Conservation (phyloP, 2,329 filamentous ascomycete species). For the Phialophora tarda region DNA sequence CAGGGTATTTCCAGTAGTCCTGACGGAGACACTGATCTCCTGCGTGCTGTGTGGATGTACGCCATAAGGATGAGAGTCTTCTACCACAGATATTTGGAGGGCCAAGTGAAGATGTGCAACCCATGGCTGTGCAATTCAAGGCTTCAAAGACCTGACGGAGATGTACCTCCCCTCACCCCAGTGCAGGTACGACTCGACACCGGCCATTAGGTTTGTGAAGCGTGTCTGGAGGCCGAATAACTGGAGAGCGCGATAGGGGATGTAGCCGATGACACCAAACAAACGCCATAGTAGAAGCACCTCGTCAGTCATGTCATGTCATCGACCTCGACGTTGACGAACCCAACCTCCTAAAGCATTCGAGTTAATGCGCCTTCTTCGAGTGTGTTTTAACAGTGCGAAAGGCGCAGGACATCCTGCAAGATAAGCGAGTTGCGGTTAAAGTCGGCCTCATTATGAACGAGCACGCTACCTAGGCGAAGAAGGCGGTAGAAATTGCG, state of each 20-base stretch:
- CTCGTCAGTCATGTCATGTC: slow-evolving; percentile 17
- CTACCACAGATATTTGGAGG: too few relatives aligned
- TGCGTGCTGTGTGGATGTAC: not conserved
- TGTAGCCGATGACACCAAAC: slow-evolving; percentile 19
- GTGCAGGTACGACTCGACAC: slow-evolving; percentile 14
- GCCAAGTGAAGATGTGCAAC: too few relatives aligned
- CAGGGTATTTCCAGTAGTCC: not conserved
- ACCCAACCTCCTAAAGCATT: slow-evolving; percentile 16
- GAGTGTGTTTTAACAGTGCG: slow-evolving; percentile 20
- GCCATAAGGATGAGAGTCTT: not conserved
- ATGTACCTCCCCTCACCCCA: slow-evolving; percentile 23
- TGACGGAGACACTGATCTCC: not conserved
- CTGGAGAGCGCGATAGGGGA: slow-evolving; percentile 13
- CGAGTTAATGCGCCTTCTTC: slow-evolving; percentile 3
- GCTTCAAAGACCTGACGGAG: slow-evolving; percentile 13
- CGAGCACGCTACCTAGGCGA: slow-evolving; percentile 55
- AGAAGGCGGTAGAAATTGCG: slow-evolving; percentile 56
- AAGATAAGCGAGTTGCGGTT: slow-evolving; percentile 41
- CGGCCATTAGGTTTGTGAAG: slow-evolving; percentile 20
- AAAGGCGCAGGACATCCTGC: slow-evolving; percentile 25
- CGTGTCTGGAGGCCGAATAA: slow-evolving; percentile 12
- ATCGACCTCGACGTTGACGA: slow-evolving; percentile 14
- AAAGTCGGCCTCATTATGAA: slow-evolving; percentile 58
- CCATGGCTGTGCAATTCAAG: not conserved
- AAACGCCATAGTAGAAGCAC: slow-evolving; percentile 20